These are phyloP conservation scores for Whalleya microplaca DNA, from an alignment of 2,329 filamentous ascomycete species.

Conservation along the genomic window DNA sequence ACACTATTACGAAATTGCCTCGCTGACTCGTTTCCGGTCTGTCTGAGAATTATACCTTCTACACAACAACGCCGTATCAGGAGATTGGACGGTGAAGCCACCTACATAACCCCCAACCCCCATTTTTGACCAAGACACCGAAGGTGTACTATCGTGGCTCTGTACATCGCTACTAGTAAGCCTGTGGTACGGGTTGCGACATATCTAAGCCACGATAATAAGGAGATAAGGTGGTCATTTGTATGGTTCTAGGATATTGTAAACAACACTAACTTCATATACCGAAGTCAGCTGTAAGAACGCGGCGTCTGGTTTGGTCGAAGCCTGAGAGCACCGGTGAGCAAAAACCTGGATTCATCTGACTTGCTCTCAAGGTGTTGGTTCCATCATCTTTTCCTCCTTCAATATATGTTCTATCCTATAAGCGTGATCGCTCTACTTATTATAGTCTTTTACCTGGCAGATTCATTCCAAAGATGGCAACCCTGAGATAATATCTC, in stretches of 20 bases:
- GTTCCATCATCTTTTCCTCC: not conserved
- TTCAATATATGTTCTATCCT: not conserved
- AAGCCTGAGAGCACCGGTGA: not conserved
- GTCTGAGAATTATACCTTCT: conserved; percentile 13
- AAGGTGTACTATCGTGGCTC: conserved; percentile 1
- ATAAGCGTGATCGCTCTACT: not conserved
- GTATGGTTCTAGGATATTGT: not conserved
- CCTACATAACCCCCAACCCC: conserved; percentile 3
- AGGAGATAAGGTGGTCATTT: conserved; percentile 2
- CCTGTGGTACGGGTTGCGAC: not conserved
- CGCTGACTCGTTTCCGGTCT: conserved; percentile 15
- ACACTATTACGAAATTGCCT: conserved; percentile 12
- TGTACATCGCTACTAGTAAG: not conserved
- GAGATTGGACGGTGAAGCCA: conserved; percentile 1
- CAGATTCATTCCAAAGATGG: conserved; percentile 6
- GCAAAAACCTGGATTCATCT: too few relatives aligned
- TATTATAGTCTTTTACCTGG: not conserved
- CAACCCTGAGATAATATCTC: conserved; percentile 7
- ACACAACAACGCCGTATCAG: conserved; percentile 8
- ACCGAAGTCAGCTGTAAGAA: not conserved
- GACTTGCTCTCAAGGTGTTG: not conserved
- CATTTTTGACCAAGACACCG: conserved; percentile 6
- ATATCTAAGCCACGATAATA: not conserved
- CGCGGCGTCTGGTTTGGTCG: not conserved
- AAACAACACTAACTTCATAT: not conserved